Evolutionary conservation across 192 early-diverging fungal species (phyloP), one percentile per base, ranked within the genome.

Genomic region (Irineochytrium annulatum): DNA sequence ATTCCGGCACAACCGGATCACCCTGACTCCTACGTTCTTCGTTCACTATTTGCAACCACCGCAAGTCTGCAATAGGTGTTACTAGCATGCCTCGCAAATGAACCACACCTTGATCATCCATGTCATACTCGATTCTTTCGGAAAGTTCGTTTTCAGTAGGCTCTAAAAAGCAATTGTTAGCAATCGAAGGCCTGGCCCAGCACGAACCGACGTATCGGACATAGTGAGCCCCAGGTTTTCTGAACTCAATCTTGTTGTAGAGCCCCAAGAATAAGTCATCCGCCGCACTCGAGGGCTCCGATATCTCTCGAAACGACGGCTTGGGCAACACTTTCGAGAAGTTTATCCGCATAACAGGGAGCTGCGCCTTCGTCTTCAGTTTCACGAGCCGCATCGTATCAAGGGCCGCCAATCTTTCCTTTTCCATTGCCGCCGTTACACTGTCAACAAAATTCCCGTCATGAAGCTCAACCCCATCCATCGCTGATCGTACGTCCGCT

Each of bases 71-170:
- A n/a, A 17, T 32, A 16, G 57, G 39, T 32, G 17, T 14, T 62
- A 1, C 11, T 52, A 14, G n/a, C 13, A 55, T 51, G 14, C 1
- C n/a, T 59, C 8, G 22, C 51, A 11, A 53, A 5, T 31, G 3
- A 24, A 3, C 19, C 30, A 26, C 26, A 34, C 62, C 20, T 63
- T 95, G 89, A 60, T 99, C 94, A 65, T 99, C 97, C 89, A 99
- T 88, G 71, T 99, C 97, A 66, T 99, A 99, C 69, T 99, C 97
- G 31, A 92, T 85, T 8, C 71, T 68, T 30, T 64, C 52, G 16
- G 67, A 46, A 13, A 81, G 65, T 51, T 81, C 73, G 30, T 77
- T 61, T 59, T 77, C 76, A 28, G 65, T 53, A 3, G 79, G 75
- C 46, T 81, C 79, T 55, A 34, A 32, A 55, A 24, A 63, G 16